Percentiles rank a stretch among this genome's conserved stretches.
These are phyloP conservation scores for Escovopsis sp. DNA, from an alignment of 2,329 filamentous ascomycete genomes.

Conservation along the genomic window DNA sequence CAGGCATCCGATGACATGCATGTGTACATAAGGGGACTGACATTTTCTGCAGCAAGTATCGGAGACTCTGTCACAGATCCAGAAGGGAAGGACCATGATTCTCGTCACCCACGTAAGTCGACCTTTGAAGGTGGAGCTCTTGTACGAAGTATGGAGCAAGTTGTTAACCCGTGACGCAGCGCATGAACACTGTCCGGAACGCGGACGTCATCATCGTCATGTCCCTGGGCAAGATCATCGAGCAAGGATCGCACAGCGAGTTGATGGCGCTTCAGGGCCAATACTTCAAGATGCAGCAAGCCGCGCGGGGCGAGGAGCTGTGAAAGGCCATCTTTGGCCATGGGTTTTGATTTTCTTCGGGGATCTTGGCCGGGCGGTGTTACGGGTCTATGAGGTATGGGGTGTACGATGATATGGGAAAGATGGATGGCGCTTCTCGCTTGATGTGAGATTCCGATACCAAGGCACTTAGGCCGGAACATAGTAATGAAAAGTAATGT, in stretches of 20 bases:
- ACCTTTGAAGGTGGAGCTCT: too few species aligned
- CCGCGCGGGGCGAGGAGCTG: not conserved
- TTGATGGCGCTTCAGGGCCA: conserved; percentile 1
- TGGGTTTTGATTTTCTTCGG: not conserved
- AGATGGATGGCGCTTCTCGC: too few species aligned
- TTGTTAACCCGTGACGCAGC: too few species aligned
- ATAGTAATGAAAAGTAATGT: too few species aligned
- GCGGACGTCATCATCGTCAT: conserved; percentile 3
- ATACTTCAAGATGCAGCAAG: conserved; percentile 4
- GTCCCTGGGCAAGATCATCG: conserved; percentile 1
- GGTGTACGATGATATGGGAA: too few species aligned
- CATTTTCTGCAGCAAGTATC: conserved; percentile 1
- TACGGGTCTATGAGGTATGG: too few species aligned
- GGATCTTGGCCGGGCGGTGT: too few species aligned
- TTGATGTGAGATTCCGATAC: too few species aligned
- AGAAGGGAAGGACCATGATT: conserved; percentile 1
- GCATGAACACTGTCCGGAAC: conserved; percentile 3
- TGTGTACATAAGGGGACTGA: not conserved
- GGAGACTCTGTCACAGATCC: conserved; percentile 1
- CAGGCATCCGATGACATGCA: too few species aligned
- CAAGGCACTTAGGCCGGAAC: too few species aligned
- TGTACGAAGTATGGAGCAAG: too few species aligned
- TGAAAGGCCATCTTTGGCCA: not conserved
- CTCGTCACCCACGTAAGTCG: conserved; percentile 2
- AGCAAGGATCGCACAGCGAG: conserved; percentile 3